phyloP scores from a whole-genome alignment of 2,329 filamentous ascomycete genomes.

The Fusarium sp. region DNA sequence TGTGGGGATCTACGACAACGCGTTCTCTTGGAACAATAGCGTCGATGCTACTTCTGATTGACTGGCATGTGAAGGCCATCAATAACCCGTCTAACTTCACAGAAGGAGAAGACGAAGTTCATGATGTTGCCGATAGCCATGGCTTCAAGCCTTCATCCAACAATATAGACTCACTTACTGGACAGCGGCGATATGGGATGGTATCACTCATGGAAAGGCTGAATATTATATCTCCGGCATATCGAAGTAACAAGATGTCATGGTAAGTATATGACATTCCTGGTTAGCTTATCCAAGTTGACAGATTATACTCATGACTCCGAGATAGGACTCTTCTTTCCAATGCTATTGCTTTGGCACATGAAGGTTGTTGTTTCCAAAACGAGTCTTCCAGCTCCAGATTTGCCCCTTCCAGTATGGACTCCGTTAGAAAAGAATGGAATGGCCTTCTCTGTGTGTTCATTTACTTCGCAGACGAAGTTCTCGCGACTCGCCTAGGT shows the following conservation, averaged over 20 bases:
- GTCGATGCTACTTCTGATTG: constrained; percentile 18
- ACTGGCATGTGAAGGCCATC: constrained; percentile 31
- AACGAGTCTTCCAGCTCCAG: background rate
- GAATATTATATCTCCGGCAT: constrained; percentile 25
- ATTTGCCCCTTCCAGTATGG: background rate
- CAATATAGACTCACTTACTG: background rate
- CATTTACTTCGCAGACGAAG: constrained; percentile 24
- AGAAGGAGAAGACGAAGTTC: constrained; percentile 21
- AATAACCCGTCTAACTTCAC: constrained; percentile 28
- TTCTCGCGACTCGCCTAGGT: constrained; percentile 6
- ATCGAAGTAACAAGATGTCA: constrained; percentile 32
- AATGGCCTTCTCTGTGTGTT: constrained; percentile 24
- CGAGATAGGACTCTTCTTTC: constrained; percentile 21
- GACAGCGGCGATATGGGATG: constrained; percentile 21
- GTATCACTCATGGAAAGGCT: constrained; percentile 29
- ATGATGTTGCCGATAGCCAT: background rate
- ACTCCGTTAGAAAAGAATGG: constrained; percentile 17
- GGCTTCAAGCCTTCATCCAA: background rate
- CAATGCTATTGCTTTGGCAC: constrained; percentile 24
- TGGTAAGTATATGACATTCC: background rate
- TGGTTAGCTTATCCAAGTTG: too few relatives aligned
- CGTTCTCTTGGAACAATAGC: constrained; percentile 20
- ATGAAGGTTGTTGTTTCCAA: constrained; percentile 28
- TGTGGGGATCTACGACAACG: constrained; percentile 22
- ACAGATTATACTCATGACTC: background rate